These are phyloP conservation scores for Aureobasidium sp. DNA, from an alignment of 2,329 filamentous ascomycete genomes.

Conservation along the genomic window DNA sequence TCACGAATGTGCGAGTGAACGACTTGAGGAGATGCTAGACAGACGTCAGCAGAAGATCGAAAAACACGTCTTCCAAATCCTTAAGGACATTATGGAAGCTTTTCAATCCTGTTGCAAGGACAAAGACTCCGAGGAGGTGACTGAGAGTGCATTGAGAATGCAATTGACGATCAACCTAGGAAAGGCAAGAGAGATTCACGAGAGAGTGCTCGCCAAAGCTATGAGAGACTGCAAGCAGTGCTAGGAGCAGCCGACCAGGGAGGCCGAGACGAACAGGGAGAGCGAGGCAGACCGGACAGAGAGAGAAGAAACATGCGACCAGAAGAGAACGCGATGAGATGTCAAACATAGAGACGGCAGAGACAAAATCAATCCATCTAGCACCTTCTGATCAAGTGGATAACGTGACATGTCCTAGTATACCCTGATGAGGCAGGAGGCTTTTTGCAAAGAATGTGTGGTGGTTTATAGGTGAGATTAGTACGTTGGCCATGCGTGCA, in stretches of 20 bases:
- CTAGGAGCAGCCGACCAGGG: not conserved
- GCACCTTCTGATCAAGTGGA: too few relatives aligned
- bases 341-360: too few relatives aligned
- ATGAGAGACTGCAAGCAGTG: not conserved
- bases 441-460: too few relatives aligned
- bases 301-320: too few relatives aligned
- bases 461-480: not conserved
- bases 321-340: too few relatives aligned
- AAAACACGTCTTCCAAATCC: not conserved
- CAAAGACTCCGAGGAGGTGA: constrained; percentile 4
- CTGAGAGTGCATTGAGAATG: constrained; percentile 12
- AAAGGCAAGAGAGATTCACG: constrained; percentile 2
- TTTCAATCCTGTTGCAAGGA: constrained; percentile 14
- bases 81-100: constrained; percentile 7
- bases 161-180: constrained; percentile 9
- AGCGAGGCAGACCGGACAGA: too few relatives aligned
- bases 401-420: too few relatives aligned
- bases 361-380: too few relatives aligned
- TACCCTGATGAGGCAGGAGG: too few relatives aligned
- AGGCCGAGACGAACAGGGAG: not conserved
- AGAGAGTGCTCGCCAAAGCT: constrained; percentile 4
- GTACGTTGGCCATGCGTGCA: not conserved
- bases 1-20: not conserved
- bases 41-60: not conserved
- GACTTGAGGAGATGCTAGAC: not conserved